Base-by-base conservation (phyloP, 495 filamentous ascomycete genomes). In the Astrothelium subdiscretum region DNA sequence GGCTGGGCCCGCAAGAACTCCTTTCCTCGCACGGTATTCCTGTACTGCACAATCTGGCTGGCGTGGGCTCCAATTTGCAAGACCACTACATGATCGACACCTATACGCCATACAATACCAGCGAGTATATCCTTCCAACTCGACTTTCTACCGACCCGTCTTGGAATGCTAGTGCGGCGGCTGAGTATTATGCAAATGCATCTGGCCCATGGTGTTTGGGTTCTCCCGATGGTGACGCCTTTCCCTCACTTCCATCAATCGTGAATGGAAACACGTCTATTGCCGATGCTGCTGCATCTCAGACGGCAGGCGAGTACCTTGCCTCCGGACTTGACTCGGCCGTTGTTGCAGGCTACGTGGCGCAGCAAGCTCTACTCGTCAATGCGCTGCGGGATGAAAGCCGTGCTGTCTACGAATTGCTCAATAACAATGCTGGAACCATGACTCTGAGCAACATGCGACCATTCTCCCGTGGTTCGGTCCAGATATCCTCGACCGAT, bases 41-140 rank as follows among this genome's bases (percentile, higher is more conserved):
- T 0, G 65, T 77, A 3, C 75, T 77, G 26, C 68, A 81, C 2
- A 67, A 76, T 26, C 77, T 76, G 32, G 68, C 77, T 0, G 76
- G 77, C 20, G 81, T 85, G 1, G 82, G 82, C 4, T 76, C 79
- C 58, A 83, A 84, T 44, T 68, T 84, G 2, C 82, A 85, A 63
- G 81, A 66, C 29, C 58, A 64, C 27, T 43, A 35, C 31, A 35
- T 32, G 48, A 62, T 62, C 29, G 48, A 54, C 15, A 59, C 58
- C 12, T 35, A 26, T n/a, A 13, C 38, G 29, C 59, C 59, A 32
- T 61, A 44, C 59, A 61, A 61, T 44, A 61, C 35, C 18, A 42
- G 42, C 35, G 29, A 32, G 13, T 48, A 61, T n/a, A 61, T 61
- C 20, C 42, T 43, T 15, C 68, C 68, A 22, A 54, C 62, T 3